Percentiles rank a stretch among this genome's conserved stretches.
Evolutionary conservation across 495 filamentous ascomycete genomes (phyloP).

Genomic region (Podospora conica): DNA sequence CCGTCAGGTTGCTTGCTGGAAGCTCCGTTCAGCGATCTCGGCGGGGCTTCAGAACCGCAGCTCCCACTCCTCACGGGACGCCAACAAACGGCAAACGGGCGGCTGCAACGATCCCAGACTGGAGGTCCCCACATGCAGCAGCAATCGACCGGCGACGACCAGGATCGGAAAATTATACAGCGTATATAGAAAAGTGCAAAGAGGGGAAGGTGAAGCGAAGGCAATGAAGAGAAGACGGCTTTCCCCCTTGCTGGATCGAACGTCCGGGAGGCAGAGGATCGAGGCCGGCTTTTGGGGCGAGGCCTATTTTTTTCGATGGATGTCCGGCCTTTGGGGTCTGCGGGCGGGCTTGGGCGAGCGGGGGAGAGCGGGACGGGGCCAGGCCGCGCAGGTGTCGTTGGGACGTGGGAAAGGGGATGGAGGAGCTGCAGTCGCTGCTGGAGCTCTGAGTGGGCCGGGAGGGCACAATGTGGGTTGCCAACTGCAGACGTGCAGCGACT

Average conservation of each 20-base stretch:
- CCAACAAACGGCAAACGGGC: conserved; percentile 20
- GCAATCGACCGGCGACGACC: conserved; percentile 13
- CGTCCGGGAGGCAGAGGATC: neutral
- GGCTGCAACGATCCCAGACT: conserved; percentile 18
- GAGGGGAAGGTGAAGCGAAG: neutral
- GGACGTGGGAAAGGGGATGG: neutral
- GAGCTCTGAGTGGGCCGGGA: neutral
- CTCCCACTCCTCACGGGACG: conserved; percentile 25
- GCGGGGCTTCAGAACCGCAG: conserved; percentile 12
- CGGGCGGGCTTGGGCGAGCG: neutral
- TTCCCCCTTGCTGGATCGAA: conserved; percentile 8
- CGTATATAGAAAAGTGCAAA: conserved; percentile 1
- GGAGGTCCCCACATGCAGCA: conserved; percentile 23
- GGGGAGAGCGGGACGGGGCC: neutral
- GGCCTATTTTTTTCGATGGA: neutral
- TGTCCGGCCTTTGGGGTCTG: neutral
- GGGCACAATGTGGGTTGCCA: neutral
- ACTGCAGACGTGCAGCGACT: neutral
- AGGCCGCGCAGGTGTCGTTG: neutral
- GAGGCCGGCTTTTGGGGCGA: neutral
- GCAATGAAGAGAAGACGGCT: neutral
- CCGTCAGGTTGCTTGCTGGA: neutral
- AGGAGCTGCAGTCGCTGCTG: neutral
- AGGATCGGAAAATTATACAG: conserved; percentile 1
- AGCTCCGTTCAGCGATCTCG: conserved; percentile 2